Conservation (phyloP, 495 filamentous ascomycete species). For the Talaromyces adpressus region DNA sequence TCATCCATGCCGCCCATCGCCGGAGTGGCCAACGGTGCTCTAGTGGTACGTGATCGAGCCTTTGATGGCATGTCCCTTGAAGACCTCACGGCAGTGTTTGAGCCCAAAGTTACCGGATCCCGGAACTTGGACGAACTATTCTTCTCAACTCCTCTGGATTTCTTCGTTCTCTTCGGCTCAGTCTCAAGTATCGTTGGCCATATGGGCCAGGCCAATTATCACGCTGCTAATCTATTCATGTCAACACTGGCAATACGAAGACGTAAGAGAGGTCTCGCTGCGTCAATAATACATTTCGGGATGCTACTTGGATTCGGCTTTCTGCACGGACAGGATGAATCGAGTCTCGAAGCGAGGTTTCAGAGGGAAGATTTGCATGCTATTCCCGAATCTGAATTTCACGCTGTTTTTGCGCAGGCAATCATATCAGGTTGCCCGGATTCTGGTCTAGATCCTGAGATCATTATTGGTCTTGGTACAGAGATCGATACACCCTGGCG, state of each 20-base stretch:
- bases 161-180: constrained; percentile 29
- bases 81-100: constrained; percentile 7
- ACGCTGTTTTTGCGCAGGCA: constrained; percentile 43
- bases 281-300: constrained; percentile 40
- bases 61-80: constrained; percentile 12
- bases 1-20: constrained; percentile 13
- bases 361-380: constrained; percentile 1
- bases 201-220: constrained; percentile 30
- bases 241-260: constrained; percentile 23
- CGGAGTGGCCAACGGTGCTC: constrained; percentile 16
- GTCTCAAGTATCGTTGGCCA: constrained; percentile 10
- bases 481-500: neutral
- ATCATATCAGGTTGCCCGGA: constrained; percentile 30
- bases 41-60: constrained; percentile 13
- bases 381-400: constrained; percentile 22
- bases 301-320: constrained; percentile 37
- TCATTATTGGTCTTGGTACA: constrained; percentile 12
- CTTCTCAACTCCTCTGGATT: constrained; percentile 19
- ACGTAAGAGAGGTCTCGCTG: constrained; percentile 18
- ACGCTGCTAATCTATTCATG: constrained; percentile 47
- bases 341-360: neutral
- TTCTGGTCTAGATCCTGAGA: constrained; percentile 27
- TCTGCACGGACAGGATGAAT: constrained; percentile 12
- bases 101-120: constrained; percentile 16
- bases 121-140: constrained; percentile 17